phyloP scores from a whole-genome alignment of 352 stramenopile genomes.

The Globisporangium nagaii region DNA sequence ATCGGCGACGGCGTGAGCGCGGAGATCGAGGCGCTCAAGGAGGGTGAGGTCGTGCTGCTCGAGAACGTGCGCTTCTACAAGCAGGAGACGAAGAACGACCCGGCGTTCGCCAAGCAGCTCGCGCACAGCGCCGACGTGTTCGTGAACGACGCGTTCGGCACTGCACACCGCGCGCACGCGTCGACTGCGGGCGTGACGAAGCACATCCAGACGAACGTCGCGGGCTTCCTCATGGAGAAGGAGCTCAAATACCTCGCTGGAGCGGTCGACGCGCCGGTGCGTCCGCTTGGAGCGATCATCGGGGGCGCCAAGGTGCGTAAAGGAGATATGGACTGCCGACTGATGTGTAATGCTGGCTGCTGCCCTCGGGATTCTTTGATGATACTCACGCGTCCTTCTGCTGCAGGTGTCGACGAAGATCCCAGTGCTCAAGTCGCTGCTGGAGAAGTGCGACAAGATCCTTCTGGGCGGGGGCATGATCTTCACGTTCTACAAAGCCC shows the following conservation, averaged over 20 bases:
- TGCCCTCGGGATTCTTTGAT: too few relatives aligned
- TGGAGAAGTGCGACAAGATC: slow-evolving; percentile 96
- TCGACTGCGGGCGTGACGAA: slow-evolving; percentile 97
- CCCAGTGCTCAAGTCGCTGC: slow-evolving; percentile 93
- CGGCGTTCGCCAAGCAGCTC: slow-evolving; percentile 93
- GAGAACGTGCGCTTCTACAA: slow-evolving; percentile 97
- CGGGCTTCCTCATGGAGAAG: slow-evolving; percentile 96
- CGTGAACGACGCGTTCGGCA: slow-evolving; percentile 98
- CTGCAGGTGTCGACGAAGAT: slow-evolving; percentile 88
- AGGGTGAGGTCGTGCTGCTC: slow-evolving; percentile 92
- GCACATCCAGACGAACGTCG: slow-evolving; percentile 90
- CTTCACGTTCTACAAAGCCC: slow-evolving; percentile 97
- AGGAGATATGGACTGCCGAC: too few relatives aligned
- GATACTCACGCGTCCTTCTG: neutral
- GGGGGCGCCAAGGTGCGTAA: slow-evolving; percentile 91
- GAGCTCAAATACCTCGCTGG: slow-evolving; percentile 95
- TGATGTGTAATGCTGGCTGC: too few relatives aligned
- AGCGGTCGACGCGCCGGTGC: slow-evolving; percentile 85
- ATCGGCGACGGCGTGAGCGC: slow-evolving; percentile 89
- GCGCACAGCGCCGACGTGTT: slow-evolving; percentile 92
- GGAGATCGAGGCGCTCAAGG: slow-evolving; percentile 72
- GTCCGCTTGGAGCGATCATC: slow-evolving; percentile 94
- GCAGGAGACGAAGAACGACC: slow-evolving; percentile 96
- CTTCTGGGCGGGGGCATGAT: slow-evolving; percentile 96
- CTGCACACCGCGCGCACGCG: slow-evolving; percentile 95